Conservation (phyloP, 306 rosid species). For the Gleditsia sinensis region DNA sequence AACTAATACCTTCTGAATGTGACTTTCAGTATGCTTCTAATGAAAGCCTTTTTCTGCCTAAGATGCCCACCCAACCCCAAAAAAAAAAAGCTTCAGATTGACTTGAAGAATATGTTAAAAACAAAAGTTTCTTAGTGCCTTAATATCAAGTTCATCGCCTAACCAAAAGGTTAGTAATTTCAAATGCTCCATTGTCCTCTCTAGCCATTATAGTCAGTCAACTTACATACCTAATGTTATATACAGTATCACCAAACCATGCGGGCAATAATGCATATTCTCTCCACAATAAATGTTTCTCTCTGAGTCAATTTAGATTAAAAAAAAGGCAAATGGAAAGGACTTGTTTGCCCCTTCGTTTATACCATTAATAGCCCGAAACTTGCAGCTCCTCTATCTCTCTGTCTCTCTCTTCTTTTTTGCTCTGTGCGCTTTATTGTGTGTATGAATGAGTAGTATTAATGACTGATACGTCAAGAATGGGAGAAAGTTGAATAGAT, state of each 20-base stretch:
- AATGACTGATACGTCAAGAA: neutral
- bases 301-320: neutral
- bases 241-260: conserved; percentile 14
- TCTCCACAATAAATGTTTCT: neutral
- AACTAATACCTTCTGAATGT: too few species aligned
- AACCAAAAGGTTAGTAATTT: too few species aligned
- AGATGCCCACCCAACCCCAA: too few species aligned
- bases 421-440: neutral
- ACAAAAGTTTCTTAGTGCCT: too few species aligned
- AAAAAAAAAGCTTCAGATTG: too few species aligned
- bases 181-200: too few species aligned
- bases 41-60: too few species aligned
- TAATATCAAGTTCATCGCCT: too few species aligned
- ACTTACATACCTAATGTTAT: neutral
- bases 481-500: neutral
- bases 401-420: neutral
- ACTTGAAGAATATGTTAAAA: too few species aligned
- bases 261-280: neutral
- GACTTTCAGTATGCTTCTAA: too few species aligned
- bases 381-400: too few species aligned
- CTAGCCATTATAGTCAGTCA: neutral
- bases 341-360: neutral
- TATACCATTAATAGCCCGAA: neutral
- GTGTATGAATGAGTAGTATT: neutral
- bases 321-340: neutral